Evolutionary conservation across 2,329 filamentous ascomycete genomes (phyloP).

Genomic region (Ramularia collo-cygni): DNA sequence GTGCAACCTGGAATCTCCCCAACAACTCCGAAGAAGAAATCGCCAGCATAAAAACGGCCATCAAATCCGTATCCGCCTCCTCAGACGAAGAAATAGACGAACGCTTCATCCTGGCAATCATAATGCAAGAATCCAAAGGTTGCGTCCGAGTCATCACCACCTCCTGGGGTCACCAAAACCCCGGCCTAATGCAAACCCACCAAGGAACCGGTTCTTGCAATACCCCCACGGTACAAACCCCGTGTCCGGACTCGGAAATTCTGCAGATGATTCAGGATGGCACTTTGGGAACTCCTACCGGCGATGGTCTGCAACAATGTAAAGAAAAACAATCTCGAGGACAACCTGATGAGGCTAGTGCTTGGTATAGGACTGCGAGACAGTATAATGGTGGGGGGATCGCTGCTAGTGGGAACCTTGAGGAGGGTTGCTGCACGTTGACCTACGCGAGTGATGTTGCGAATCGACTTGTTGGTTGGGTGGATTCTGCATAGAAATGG

Average conservation of each 20-base stretch:
- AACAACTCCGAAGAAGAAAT: slow-evolving; percentile 35
- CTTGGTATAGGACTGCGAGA: slow-evolving; percentile 43
- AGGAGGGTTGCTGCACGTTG: slow-evolving; percentile 41
- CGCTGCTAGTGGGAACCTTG: slow-evolving; percentile 23
- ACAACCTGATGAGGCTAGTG: slow-evolving; percentile 25
- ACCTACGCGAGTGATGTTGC: slow-evolving; percentile 49
- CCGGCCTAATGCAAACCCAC: slow-evolving; percentile 10
- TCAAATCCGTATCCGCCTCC: slow-evolving; percentile 27
- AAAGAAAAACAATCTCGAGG: slow-evolving; percentile 17
- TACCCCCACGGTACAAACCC: slow-evolving; percentile 20
- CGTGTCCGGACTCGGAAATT: slow-evolving; percentile 36
- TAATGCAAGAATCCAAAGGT: slow-evolving; percentile 43
- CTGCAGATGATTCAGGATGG: slow-evolving; percentile 40
- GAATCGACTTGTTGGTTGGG: slow-evolving; percentile 41
- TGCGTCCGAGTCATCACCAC: slow-evolving; percentile 42
- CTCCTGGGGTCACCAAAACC: slow-evolving; percentile 35
- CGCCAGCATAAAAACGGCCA: slow-evolving; percentile 33
- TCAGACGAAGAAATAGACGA: slow-evolving; percentile 31
- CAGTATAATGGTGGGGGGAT: slow-evolving; percentile 47
- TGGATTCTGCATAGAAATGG: too few relatives aligned
- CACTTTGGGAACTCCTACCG: slow-evolving; percentile 34
- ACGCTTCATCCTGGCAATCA: slow-evolving; percentile 39
- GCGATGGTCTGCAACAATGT: slow-evolving; percentile 39
- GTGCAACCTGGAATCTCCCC: slow-evolving; percentile 29
- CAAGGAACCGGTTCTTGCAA: slow-evolving; percentile 22